These are phyloP conservation scores for Aegilops speltoides DNA, from an alignment of 176 grass and related monocot species.

Conservation along the genomic window DNA sequence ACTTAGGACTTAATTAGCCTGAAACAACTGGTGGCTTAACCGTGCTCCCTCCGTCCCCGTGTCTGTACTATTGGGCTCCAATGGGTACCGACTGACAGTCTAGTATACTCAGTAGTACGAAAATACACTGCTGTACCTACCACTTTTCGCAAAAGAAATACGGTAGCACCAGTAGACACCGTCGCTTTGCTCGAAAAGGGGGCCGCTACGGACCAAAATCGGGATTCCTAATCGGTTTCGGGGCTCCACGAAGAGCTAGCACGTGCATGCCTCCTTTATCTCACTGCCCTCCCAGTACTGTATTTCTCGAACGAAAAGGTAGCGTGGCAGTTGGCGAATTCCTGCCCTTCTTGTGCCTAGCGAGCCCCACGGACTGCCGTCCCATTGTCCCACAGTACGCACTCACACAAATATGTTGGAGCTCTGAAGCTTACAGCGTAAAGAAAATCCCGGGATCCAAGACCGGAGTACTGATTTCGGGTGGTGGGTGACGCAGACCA, in stretches of 20 bases:
- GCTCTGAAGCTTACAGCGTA: not conserved
- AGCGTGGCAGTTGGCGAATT: not conserved
- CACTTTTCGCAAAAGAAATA: not conserved
- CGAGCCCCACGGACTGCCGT: not conserved
- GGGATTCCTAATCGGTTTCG: not conserved
- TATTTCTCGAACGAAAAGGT: not conserved
- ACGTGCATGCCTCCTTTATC: not conserved
- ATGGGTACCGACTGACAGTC: no score
- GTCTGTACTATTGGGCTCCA: no score
- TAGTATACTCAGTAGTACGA: no score
- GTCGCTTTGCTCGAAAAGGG: not conserved
- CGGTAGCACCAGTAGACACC: not conserved
- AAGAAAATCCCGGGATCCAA: not conserved
- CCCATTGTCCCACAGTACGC: not conserved
- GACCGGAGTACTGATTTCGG: not conserved
- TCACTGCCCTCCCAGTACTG: no score
- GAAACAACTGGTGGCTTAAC: no score
- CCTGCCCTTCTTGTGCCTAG: not conserved
- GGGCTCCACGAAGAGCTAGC: not conserved
- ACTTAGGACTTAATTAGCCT: not conserved
- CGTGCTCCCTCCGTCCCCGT: no score
- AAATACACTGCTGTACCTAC: no score
- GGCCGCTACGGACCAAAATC: not conserved
- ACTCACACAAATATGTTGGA: not conserved
- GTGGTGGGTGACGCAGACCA: slow-evolving; percentile 17